Percentiles rank a stretch among this genome's conserved stretches.
Evolutionary conservation across 2,329 filamentous ascomycete genomes (phyloP).

Genomic region (Aspergillus sp.): DNA sequence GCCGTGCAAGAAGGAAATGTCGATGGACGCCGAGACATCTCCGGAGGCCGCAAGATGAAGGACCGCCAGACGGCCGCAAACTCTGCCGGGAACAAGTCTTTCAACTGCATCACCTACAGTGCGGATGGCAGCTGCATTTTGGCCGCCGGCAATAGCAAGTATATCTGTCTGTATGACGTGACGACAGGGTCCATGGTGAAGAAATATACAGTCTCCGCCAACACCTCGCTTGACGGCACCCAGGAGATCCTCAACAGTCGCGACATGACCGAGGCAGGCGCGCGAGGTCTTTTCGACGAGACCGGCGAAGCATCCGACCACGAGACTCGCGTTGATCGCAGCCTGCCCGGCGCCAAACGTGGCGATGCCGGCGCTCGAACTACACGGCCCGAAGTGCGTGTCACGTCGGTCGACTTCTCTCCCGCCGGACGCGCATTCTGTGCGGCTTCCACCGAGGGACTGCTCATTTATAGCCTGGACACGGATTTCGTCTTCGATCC

Average conservation of each 20-base stretch:
- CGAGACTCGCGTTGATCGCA: slow-evolving; percentile 76
- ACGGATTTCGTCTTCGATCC: slow-evolving; percentile 84
- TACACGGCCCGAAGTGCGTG: slow-evolving; percentile 76
- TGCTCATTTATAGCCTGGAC: slow-evolving; percentile 91
- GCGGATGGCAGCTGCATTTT: slow-evolving; percentile 88
- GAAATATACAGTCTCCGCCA: slow-evolving; percentile 93
- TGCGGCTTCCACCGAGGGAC: slow-evolving; percentile 88
- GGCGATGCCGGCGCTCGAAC: slow-evolving; percentile 81
- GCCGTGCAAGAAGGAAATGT: slow-evolving; percentile 82
- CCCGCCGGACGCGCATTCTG: slow-evolving; percentile 90
- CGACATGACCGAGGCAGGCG: slow-evolving; percentile 85
- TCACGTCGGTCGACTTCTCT: slow-evolving; percentile 81
- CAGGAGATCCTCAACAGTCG: slow-evolving; percentile 97
- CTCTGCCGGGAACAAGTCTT: slow-evolving; percentile 83
- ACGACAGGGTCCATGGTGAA: slow-evolving; percentile 86
- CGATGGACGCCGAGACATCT: slow-evolving; percentile 88
- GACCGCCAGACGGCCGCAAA: slow-evolving; percentile 92
- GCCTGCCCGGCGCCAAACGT: slow-evolving; percentile 80
- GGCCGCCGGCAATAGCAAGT: slow-evolving; percentile 95
- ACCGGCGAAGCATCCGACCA: slow-evolving; percentile 85
- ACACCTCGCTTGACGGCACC: slow-evolving; percentile 91
- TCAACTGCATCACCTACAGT: slow-evolving; percentile 84
- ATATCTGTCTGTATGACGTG: slow-evolving; percentile 96
- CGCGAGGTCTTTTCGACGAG: slow-evolving; percentile 79
- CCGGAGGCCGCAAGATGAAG: slow-evolving; percentile 82